These are phyloP conservation scores for Phyllosticta citribraziliensis DNA, from an alignment of 2,329 filamentous ascomycete species.

Conservation along the genomic window DNA sequence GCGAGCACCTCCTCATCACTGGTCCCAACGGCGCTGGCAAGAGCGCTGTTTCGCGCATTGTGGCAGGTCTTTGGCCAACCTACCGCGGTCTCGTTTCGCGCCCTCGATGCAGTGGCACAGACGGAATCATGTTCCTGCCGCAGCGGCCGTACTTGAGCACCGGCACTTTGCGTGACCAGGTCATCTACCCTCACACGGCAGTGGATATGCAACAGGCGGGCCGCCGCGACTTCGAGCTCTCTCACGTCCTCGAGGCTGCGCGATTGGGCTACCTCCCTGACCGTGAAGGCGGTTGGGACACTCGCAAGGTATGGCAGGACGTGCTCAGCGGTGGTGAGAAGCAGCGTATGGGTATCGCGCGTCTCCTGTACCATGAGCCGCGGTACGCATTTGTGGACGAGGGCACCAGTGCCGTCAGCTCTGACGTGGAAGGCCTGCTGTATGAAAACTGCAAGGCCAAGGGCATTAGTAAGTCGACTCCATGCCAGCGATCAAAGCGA, in stretches of 20 bases:
- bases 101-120: conserved; percentile 67
- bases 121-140: conserved; percentile 97
- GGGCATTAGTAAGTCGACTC: conserved; percentile 67
- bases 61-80: conserved; percentile 90
- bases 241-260: conserved; percentile 69
- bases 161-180: conserved; percentile 88
- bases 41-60: conserved; percentile 73
- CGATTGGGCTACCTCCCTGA: conserved; percentile 81
- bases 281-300: conserved; percentile 93
- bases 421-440: conserved; percentile 84
- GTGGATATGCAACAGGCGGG: conserved; percentile 82
- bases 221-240: conserved; percentile 67
- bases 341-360: conserved; percentile 84
- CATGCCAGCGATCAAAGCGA: background rate
- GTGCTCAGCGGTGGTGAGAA: conserved; percentile 96
- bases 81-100: conserved; percentile 88
- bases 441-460: conserved; percentile 90
- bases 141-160: conserved; percentile 88
- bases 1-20: conserved; percentile 89
- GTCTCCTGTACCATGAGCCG: conserved; percentile 89
- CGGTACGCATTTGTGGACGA: conserved; percentile 92
- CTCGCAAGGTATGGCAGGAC: conserved; percentile 96
- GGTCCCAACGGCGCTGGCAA: conserved; percentile 94
- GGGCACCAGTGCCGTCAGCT: conserved; percentile 86
- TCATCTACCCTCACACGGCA: conserved; percentile 94